Conservation (phyloP, 1,139 yeast species). For the Yamadazyma atlantica region DNA sequence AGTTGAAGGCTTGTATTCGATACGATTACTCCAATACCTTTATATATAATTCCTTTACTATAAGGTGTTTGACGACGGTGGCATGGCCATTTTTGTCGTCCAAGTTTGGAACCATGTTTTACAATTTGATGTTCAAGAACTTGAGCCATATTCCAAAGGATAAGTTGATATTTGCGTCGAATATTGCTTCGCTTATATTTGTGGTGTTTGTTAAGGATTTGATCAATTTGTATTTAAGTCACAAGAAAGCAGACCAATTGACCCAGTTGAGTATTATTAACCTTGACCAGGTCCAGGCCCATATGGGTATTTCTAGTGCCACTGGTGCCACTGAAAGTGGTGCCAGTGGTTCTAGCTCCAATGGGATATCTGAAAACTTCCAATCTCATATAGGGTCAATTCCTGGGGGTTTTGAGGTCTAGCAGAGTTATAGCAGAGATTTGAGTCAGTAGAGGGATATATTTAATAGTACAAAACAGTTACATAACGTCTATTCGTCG, state of each 20-base stretch:
- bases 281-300: slow-evolving; percentile 7
- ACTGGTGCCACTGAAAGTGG: too few relatives aligned
- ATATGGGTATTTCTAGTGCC: neutral
- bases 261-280: slow-evolving; percentile 19
- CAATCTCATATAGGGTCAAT: neutral
- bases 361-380: neutral
- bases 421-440: neutral
- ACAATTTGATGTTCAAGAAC: slow-evolving; percentile 12
- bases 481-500: slow-evolving; percentile 47
- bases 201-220: slow-evolving; percentile 38
- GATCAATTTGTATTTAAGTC: slow-evolving; percentile 29
- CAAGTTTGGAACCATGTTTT: slow-evolving; percentile 29
- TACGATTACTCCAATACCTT: slow-evolving; percentile 36
- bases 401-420: slow-evolving; percentile 1
- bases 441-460: too few relatives aligned
- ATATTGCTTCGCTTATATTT: slow-evolving; percentile 32
- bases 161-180: slow-evolving; percentile 29
- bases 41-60: slow-evolving; percentile 23
- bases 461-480: neutral
- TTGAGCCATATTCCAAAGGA: slow-evolving; percentile 19
- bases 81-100: slow-evolving; percentile 44
- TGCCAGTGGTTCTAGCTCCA: too few relatives aligned
- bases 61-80: slow-evolving; percentile 33
- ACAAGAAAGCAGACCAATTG: slow-evolving; percentile 26
- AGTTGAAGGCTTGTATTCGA: slow-evolving; percentile 32